Conservation (phyloP, 768 basidiomycete species). For the Auricularia sp. region DNA sequence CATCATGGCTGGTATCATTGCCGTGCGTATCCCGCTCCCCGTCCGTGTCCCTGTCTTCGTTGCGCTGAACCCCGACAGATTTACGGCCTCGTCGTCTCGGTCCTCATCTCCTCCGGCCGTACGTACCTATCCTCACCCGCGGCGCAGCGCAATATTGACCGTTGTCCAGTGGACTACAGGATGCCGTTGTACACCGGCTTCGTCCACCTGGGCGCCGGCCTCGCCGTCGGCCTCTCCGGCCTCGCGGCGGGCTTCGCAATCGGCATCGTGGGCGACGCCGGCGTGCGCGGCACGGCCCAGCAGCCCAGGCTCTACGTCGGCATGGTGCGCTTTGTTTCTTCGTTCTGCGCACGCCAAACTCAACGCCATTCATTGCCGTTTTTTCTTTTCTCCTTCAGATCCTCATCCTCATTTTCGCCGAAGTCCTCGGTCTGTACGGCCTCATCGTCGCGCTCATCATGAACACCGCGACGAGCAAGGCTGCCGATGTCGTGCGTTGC, state of each 20-base stretch:
- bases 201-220: conserved; percentile 87
- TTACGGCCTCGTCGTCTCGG: conserved; percentile 98
- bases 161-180: conserved; percentile 43
- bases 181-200: conserved; percentile 94
- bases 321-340: conserved; percentile 49
- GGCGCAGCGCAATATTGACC: neutral
- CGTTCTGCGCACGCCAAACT: neutral
- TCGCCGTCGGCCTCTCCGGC: conserved; percentile 72
- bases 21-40: conserved; percentile 44
- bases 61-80: conserved; percentile 40
- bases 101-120: conserved; percentile 84
- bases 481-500: neutral
- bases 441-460: conserved; percentile 94
- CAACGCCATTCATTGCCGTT: no score
- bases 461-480: conserved; percentile 50
- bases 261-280: conserved; percentile 97
- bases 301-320: conserved; percentile 90
- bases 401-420: conserved; percentile 95
- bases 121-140: conserved; percentile 26
- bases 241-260: conserved; percentile 96
- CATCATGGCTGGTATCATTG: conserved; percentile 99
- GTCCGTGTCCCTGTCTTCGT: neutral
- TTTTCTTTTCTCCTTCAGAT: conserved; percentile 38
- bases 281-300: conserved; percentile 95
- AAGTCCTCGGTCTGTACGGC: conserved; percentile 88